Evolutionary conservation across 1,139 yeast genomes (phyloP), one percentile per base, ranked within the genome.

Genomic region (Saccharomyces hybrid): DNA sequence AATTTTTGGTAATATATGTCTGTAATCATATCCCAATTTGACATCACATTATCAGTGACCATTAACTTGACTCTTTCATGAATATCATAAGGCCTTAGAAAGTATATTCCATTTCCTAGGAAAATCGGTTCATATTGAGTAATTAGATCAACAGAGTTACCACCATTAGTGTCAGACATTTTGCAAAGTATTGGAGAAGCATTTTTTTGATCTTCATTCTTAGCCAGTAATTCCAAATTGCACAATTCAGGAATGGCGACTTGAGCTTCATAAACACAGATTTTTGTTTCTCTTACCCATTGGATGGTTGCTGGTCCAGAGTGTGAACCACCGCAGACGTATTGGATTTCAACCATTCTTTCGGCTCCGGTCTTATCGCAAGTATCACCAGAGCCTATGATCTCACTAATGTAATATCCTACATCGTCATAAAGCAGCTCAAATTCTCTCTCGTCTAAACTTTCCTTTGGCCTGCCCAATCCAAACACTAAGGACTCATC

Each of bases 351-450:
- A 1, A 83, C 74, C 1, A 78, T 71, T 57, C 97, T 76, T 3
- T 84, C 84, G 46, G 74, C 71, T 0, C 79, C 78, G 0, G 95
- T 88, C 51, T 86, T 65, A 64, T 88, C 96, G 71, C 98, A 91
- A 0, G 77, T 62, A 3, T 82, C 80, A 1, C 98, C 98, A 56
- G 76, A 72, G 0, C 71, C 73, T 12, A 86, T 70, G 1, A 73
- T 70, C 58, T 86, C 89, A 52, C 78, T 75, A 26, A 85, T 66
- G 58, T 76, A 77, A 56, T 75, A 74, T 0, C 74, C 68, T 2
- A 74, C 74, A 44, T 73, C 75, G 34, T 71, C 68, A 51, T 66
- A 64, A 3, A 65, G 61, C 7, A 71, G 46, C 59, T 64, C 57
- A 60, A 62, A 48, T 42, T 60, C 51, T 55, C 65, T 34, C 48